Conservation (phyloP, 148 eudicot genomes). For the Rhododendron ferrugineum region DNA sequence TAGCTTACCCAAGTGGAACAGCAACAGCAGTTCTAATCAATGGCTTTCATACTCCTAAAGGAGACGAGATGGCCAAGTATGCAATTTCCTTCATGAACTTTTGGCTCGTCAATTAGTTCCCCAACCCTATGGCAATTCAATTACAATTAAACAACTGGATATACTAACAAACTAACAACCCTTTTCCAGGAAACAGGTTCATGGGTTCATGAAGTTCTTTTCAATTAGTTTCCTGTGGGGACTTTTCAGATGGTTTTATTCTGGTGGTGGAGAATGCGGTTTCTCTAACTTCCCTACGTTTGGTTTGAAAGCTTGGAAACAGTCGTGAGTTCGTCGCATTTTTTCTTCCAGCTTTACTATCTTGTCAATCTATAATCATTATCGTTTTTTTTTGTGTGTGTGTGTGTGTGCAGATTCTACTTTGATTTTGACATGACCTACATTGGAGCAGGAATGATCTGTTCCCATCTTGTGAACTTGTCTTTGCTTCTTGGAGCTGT, state of each 20-base stretch:
- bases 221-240: conserved; percentile 74
- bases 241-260: conserved; percentile 73
- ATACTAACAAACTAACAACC: neutral
- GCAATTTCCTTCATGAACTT: neutral
- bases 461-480: conserved; percentile 66
- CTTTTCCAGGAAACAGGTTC: conserved; percentile 68
- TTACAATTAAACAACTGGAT: neutral
- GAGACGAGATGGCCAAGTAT: conserved; percentile 73
- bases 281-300: conserved; percentile 72
- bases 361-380: neutral
- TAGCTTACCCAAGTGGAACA: conserved; percentile 85
- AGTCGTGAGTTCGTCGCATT: conserved; percentile 40
- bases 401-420: conserved; percentile 47
- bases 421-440: conserved; percentile 79
- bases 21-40: conserved; percentile 89
- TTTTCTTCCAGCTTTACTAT: neutral
- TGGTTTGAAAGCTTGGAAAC: conserved; percentile 67
- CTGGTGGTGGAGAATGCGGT: conserved; percentile 63
- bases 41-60: conserved; percentile 76
- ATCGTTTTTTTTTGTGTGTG: conserved; percentile 7
- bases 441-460: conserved; percentile 83
- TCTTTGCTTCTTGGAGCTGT: conserved; percentile 66
- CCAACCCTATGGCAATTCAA: neutral
- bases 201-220: conserved; percentile 59
- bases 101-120: neutral